Conservation (phyloP, 768 basidiomycete species). For the Rhodocollybia butyracea region DNA sequence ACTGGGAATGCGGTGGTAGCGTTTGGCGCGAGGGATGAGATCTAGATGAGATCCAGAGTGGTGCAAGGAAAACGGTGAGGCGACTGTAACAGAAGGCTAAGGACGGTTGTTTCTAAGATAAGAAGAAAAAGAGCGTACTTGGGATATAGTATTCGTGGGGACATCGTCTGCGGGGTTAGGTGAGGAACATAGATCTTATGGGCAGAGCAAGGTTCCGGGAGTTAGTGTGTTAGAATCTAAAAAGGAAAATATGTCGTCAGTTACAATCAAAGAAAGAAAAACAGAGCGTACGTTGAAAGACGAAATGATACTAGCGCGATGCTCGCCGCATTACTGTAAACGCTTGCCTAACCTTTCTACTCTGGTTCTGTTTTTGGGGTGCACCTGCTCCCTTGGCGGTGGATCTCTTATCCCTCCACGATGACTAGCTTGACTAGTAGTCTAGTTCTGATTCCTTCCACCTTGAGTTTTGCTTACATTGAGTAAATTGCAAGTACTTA, state of each 20-base stretch:
- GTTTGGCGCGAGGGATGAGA: slow-evolving; percentile 53
- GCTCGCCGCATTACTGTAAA: slow-evolving; percentile 1
- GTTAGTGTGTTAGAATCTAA: not conserved
- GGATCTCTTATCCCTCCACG: slow-evolving; percentile 31
- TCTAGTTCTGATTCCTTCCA: slow-evolving; percentile 37
- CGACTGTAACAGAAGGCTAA: slow-evolving; percentile 28
- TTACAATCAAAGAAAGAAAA: no score
- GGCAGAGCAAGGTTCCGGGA: not conserved
- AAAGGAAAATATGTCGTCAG: no score
- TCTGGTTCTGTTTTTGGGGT: slow-evolving; percentile 16
- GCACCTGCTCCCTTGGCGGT: slow-evolving; percentile 31
- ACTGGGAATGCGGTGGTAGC: slow-evolving; percentile 58
- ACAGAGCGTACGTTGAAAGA: no score
- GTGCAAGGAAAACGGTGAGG: slow-evolving; percentile 10
- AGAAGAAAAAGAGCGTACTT: slow-evolving; percentile 43
- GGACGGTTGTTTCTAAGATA: not conserved
- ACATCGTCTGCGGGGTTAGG: slow-evolving; percentile 38
- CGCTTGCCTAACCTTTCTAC: not conserved
- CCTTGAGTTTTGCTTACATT: no score
- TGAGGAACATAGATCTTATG: slow-evolving; percentile 24
- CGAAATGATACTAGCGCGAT: not conserved
- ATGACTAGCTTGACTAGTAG: no score
- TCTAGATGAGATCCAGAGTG: no score
- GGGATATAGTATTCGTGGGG: slow-evolving; percentile 42
- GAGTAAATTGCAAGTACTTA: no score